phyloP scores from a whole-genome alignment of 345 rosid genomes.

The Laguncularia racemosa region DNA sequence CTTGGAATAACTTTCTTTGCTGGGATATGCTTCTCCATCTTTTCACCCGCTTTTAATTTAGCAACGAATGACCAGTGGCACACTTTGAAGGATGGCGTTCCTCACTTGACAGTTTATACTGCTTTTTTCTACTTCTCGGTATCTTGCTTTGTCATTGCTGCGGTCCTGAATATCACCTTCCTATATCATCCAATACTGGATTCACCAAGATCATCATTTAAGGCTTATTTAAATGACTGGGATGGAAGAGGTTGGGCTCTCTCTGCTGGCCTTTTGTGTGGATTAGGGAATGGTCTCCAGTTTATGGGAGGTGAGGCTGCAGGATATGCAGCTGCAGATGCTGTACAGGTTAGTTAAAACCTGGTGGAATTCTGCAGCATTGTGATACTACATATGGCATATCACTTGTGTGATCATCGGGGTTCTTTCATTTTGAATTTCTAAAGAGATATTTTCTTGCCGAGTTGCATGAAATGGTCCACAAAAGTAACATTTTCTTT shows the following conservation, averaged over 20 bases:
- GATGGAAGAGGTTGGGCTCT: conserved; percentile 83
- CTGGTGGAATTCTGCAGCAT: neutral
- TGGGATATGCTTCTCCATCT: conserved; percentile 65
- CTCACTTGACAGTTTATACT: conserved; percentile 60
- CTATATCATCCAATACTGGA: conserved; percentile 52
- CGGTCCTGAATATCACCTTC: conserved; percentile 49
- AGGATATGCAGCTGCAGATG: conserved; percentile 86
- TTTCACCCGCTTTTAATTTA: conserved; percentile 84
- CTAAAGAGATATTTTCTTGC: neutral
- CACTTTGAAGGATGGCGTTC: conserved; percentile 57
- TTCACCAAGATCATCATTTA: conserved; percentile 51
- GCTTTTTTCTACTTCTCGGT: conserved; percentile 82
- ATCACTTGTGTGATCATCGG: neutral
- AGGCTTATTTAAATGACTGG: conserved; percentile 60
- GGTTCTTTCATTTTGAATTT: conserved; percentile 1
- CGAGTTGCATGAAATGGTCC: neutral
- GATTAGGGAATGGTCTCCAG: conserved; percentile 79
- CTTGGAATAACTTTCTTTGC: conserved; percentile 52
- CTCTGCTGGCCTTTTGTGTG: conserved; percentile 74
- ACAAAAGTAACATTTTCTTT: neutral
- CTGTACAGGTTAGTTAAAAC: conserved; percentile 50
- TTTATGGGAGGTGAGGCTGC: conserved; percentile 92
- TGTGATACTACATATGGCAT: neutral
- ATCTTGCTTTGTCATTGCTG: conserved; percentile 49
- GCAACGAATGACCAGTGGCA: conserved; percentile 85